phyloP scores from a whole-genome alignment of 306 rosid species.

The Quercus mongolica region DNA sequence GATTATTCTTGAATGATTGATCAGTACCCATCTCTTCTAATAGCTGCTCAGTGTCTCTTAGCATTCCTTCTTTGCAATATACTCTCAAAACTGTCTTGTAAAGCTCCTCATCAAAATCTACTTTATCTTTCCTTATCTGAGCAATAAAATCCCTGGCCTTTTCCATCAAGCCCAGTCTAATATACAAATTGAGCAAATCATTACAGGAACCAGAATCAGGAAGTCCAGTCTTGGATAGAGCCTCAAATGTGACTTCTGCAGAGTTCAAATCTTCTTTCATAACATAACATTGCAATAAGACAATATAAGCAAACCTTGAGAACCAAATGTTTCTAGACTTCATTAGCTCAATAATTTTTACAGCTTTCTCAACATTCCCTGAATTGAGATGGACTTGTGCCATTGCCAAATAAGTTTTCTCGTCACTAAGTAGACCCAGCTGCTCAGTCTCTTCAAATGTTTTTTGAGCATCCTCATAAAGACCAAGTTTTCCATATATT shows the following conservation, averaged over 20 bases:
- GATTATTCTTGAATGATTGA: slow-evolving; percentile 30
- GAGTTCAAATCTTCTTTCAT: slow-evolving; percentile 71
- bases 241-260: slow-evolving; percentile 64
- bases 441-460: slow-evolving; percentile 70
- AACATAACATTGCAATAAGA: slow-evolving; percentile 76
- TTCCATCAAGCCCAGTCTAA: slow-evolving; percentile 46
- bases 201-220: slow-evolving; percentile 89
- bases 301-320: slow-evolving; percentile 84
- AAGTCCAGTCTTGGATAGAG: slow-evolving; percentile 69
- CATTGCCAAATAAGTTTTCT: slow-evolving; percentile 90
- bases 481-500: slow-evolving; percentile 87
- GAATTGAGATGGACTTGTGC: slow-evolving; percentile 85
- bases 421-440: slow-evolving; percentile 64
- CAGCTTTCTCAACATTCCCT: slow-evolving; percentile 64
- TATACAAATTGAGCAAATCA: slow-evolving; percentile 71
- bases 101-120: slow-evolving; percentile 65
- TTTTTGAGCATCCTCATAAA: slow-evolving; percentile 72
- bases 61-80: slow-evolving; percentile 76
- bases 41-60: slow-evolving; percentile 58
- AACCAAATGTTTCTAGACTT: slow-evolving; percentile 63
- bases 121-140: slow-evolving; percentile 46
- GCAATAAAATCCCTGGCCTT: slow-evolving; percentile 65
- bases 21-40: slow-evolving; percentile 44
- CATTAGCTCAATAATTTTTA: slow-evolving; percentile 67
- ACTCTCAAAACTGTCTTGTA: slow-evolving; percentile 60